Conservation (phyloP, 352 stramenopile species). For the Pythium vanterpoolii region DNA sequence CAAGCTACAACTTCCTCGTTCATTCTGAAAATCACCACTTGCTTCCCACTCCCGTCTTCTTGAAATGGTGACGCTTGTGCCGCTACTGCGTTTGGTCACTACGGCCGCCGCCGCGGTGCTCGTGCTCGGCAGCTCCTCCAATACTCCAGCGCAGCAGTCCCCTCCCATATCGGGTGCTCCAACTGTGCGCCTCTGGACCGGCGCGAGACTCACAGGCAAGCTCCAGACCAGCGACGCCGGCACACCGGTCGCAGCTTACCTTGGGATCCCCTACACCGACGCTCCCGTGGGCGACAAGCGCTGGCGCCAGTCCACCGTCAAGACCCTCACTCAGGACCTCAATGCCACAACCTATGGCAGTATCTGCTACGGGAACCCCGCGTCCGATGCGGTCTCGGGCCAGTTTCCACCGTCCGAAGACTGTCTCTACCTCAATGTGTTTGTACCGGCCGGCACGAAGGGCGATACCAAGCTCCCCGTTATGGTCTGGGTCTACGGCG, state of each 20-base stretch:
- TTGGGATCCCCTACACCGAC: slow-evolving; percentile 1
- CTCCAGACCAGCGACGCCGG: not conserved
- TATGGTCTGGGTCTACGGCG: slow-evolving; percentile 34
- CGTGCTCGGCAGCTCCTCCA: not conserved
- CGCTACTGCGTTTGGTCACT: not conserved
- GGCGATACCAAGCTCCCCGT: slow-evolving; percentile 27
- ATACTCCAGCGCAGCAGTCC: not conserved
- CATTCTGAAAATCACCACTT: not conserved
- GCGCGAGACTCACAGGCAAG: not conserved
- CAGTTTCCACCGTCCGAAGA: slow-evolving; percentile 21
- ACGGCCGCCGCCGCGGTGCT: not conserved
- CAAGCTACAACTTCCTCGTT: too few species aligned
- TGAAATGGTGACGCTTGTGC: not conserved
- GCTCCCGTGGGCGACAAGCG: not conserved
- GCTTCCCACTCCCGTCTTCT: not conserved
- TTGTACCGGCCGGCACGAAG: slow-evolving; percentile 21
- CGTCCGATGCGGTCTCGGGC: not conserved
- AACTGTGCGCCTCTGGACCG: not conserved
- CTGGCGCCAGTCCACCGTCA: slow-evolving; percentile 4
- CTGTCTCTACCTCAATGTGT: slow-evolving; percentile 39
- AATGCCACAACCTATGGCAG: slow-evolving; percentile 13
- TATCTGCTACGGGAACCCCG: slow-evolving; percentile 8
- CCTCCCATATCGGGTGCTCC: not conserved
- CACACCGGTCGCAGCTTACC: not conserved
- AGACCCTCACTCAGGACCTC: not conserved